Base-by-base conservation (phyloP, 768 basidiomycete species). In the Auriscalpium orientale region DNA sequence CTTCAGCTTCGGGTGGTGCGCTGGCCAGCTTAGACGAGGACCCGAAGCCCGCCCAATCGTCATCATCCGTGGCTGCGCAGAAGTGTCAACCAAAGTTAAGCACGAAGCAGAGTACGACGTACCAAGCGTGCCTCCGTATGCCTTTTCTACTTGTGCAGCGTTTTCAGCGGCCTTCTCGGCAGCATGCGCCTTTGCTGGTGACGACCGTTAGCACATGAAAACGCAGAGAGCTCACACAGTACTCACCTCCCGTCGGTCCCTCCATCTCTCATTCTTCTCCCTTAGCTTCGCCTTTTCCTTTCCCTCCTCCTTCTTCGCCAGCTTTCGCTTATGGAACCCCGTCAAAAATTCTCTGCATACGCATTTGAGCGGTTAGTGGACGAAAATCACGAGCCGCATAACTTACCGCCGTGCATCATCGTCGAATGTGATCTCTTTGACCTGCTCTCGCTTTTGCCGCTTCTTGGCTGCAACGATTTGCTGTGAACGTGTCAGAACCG, bases 281-380 rank as follows among this genome's bases (percentile, higher is more conserved):
- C 85, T 75, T 64, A 91, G 83, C 58, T 79, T 72, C 12, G 91
- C 90, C 68, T 81, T 87, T 61, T 82, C 78, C 63, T 81, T 83
- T 46, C 85, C 80, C 49, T 81, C 85, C 63, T 95, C 90, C 60
- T 83, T 79, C 68, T 88, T 91, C 57, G 84, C 86, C 51, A 92
- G 71, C 71, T 95, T 97, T 63, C 94, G 83, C 71, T 95, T 95
- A 69, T 89, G 87, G 68, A 97, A 97, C 28, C 94, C 94, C 16
- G 92, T 95, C 67, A 97, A 73, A 71, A 89, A 97, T 57, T 95
- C 87, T 66, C 93, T 95, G 64, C 36, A 51, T 21, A 54, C 37
- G 28, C 34, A 22, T 15, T 28, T 35, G 20, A 7, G 47, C 18
- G n/a, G 4, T 12, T 28, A n/a, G 49, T 50, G 16, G 33, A 18